Evolutionary conservation across 2,329 filamentous ascomycete genomes (phyloP), one percentile per base, ranked within the genome.

Genomic region (Coniochaeta ligniaria): DNA sequence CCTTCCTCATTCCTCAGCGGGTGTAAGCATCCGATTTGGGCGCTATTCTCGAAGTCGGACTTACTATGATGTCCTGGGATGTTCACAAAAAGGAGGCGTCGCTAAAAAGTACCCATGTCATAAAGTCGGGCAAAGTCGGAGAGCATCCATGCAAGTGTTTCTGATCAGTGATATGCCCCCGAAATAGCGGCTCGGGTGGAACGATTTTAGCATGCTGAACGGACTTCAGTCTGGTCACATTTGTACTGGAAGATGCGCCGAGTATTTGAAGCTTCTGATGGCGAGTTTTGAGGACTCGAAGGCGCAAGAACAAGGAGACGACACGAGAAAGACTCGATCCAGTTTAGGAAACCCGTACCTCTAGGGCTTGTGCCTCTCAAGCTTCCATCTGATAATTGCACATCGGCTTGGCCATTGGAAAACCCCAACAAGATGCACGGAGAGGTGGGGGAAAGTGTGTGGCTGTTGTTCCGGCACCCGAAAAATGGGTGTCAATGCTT

Each of bases 81-180:
- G 38, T 20, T 20, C 43, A 47, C 20, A 24, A 47, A 47, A 47
- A 47, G 43, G 43, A 47, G 43, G 20, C 20, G 43, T 24, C 43
- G 43, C 43, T 47, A 47, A 47, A 12, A 47, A n/a, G 17, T 4
- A 56, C 54, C 54, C 54, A 56, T 56, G 54, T 38, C 31, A 20
- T 36, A 20, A 6, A 6, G 17, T 56, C 54, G 54, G 54, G 54
- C 31, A 56, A 56, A 36, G 54, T 56, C 54, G 54, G 54, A 36
- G 52, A 26, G 12, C 54, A 56, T 36, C 54, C 54, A 35, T 56
- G 54, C 54, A 38, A 56, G 20, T 36, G 54, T 56, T 38, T 56
- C 47, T 47, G 47, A n/a, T n/a, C n/a, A n/a, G n/a, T n/a, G n/a
- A 52, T 31, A 17, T 52, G n/a, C 12, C 16, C 22, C 26, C 26